Evolutionary conservation across 306 rosid species (phyloP).

Genomic region (Spatholobus suberectus): DNA sequence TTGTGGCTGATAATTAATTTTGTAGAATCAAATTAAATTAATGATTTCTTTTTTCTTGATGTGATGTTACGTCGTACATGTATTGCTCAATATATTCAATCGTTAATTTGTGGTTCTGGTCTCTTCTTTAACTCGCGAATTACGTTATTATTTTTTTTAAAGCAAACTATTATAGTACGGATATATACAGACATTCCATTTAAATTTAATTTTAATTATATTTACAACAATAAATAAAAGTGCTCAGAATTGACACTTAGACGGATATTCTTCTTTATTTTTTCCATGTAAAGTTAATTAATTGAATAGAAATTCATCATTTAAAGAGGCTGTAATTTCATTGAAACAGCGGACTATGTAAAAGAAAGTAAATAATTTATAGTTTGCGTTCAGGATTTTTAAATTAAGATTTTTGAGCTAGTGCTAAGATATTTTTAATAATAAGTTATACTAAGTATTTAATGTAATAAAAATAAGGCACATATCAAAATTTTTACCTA

Average conservation of each 20-base stretch:
- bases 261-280: no score
- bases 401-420: background rate
- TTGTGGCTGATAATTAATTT: background rate
- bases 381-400: background rate
- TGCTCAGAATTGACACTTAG: no score
- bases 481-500: background rate
- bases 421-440: background rate
- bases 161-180: background rate
- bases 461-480: background rate
- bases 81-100: background rate
- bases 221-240: no score
- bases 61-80: background rate
- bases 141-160: background rate
- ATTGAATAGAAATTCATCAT: no score
- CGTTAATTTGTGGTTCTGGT: background rate
- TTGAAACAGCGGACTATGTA: no score
- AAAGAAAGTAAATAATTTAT: no score
- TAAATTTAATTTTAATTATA: no score
- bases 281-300: no score
- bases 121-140: background rate
- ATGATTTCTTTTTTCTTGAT: background rate
- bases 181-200: background rate
- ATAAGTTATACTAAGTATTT: no score
- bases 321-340: no score
- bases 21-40: background rate